Conservation (phyloP, 208 protist species). For the Trypanosoma brucei region DNA sequence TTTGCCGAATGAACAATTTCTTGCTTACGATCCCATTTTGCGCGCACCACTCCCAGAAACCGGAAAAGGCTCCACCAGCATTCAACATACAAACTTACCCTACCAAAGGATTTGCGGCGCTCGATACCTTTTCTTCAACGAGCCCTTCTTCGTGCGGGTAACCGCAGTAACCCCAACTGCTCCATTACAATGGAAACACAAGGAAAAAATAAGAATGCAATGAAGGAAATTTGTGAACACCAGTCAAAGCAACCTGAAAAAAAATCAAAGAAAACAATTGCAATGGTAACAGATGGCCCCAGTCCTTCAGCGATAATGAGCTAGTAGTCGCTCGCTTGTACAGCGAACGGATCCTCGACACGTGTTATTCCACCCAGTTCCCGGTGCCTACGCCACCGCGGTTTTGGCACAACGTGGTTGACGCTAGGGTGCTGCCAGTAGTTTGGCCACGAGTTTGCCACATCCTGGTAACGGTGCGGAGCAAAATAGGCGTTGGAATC, state of each 20-base stretch:
- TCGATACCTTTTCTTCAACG: background rate
- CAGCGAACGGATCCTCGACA: conserved; percentile 49
- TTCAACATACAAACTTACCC: conserved; percentile 5
- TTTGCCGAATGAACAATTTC: conserved; percentile 27
- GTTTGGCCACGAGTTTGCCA: conserved; percentile 80
- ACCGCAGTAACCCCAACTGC: too few relatives aligned
- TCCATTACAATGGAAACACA: too few relatives aligned
- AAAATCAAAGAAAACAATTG: background rate
- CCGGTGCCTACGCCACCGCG: conserved; percentile 63
- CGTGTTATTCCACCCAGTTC: conserved; percentile 87
- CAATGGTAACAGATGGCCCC: background rate
- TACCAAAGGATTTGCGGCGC: background rate
- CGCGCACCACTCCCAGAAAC: conserved; percentile 64
- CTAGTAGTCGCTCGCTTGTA: conserved; percentile 65
- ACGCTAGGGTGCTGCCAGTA: conserved; percentile 85
- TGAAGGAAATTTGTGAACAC: background rate
- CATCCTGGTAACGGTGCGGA: conserved; percentile 42
- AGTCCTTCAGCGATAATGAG: background rate
- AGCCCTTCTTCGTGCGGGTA: too few relatives aligned
- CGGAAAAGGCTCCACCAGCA: conserved; percentile 22
- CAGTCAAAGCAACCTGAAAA: background rate
- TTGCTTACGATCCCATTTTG: conserved; percentile 57
- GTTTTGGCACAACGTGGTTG: conserved; percentile 73
- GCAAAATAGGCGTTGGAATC: conserved; percentile 82
- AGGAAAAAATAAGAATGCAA: too few relatives aligned